A percentile compares a stretch with the other conserved stretches of the same genome.
phyloP scores from a whole-genome alignment of 202 grass and related monocot species.

The Schoenoplectus triqueter region DNA sequence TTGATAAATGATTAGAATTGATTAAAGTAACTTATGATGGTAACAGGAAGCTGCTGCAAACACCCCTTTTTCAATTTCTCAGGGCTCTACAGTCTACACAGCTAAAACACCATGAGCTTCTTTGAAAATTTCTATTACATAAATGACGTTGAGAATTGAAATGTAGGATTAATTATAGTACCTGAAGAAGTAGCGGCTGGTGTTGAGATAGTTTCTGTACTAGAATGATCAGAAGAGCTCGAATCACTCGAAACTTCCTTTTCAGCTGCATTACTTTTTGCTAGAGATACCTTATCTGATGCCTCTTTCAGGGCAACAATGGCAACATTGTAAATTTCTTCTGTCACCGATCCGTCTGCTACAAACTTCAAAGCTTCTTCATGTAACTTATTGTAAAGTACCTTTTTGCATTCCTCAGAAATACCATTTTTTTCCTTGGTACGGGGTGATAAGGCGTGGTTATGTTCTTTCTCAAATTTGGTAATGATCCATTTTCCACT shows the following conservation, averaged over 20 bases:
- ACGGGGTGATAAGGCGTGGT: conserved; percentile 57
- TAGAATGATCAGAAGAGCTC: conserved; percentile 38
- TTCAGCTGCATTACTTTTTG: conserved; percentile 49
- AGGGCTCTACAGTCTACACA: not conserved
- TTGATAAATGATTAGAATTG: not conserved
- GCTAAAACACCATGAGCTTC: not conserved
- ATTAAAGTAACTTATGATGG: not conserved
- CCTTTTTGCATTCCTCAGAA: conserved; percentile 32
- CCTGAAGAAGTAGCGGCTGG: conserved; percentile 19
- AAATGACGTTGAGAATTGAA: not conserved
- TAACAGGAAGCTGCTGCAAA: not conserved
- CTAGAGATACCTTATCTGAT: conserved; percentile 71
- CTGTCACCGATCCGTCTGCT: conserved; percentile 77
- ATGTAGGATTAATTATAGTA: not conserved
- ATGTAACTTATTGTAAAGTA: conserved; percentile 72
- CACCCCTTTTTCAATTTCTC: not conserved
- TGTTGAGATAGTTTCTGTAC: conserved; percentile 16
- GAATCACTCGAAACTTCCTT: conserved; percentile 46
- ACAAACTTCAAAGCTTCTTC: conserved; percentile 84
- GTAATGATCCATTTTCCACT: conserved; percentile 91
- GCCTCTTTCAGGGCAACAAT: conserved; percentile 81
- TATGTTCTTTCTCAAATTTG: conserved; percentile 95
- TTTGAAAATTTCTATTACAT: not conserved
- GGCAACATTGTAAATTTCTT: conserved; percentile 86
- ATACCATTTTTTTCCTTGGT: conserved; percentile 26